phyloP scores from a whole-genome alignment of 1,284 basidiomycete genomes.

The Ustilago sp. region DNA sequence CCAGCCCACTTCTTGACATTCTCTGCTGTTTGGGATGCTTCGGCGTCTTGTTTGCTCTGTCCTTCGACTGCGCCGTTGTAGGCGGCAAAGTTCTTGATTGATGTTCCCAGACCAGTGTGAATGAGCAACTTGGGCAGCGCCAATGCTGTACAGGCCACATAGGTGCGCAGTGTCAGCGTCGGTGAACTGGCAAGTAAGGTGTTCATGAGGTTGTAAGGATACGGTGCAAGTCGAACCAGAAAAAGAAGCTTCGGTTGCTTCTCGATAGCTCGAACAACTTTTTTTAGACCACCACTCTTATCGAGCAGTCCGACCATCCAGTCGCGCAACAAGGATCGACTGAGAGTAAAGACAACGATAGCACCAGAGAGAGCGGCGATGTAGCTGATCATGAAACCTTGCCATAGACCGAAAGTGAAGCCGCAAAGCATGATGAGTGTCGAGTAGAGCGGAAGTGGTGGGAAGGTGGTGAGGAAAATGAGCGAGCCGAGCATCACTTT shows the following conservation, averaged over 20 bases:
- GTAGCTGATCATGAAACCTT: constrained; percentile 84
- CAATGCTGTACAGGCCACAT: constrained; percentile 81
- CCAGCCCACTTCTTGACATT: constrained; percentile 77
- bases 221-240: constrained; percentile 80
- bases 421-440: constrained; percentile 87
- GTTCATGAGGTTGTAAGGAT: constrained; percentile 84
- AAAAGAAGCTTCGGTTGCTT: constrained; percentile 84
- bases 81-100: constrained; percentile 83
- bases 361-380: constrained; percentile 84
- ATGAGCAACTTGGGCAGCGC: constrained; percentile 87
- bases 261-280: constrained; percentile 83
- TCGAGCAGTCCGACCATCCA: constrained; percentile 80
- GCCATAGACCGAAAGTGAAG: constrained; percentile 84
- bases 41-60: constrained; percentile 54
- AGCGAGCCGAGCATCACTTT: constrained; percentile 60
- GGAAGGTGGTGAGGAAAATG: constrained; percentile 70
- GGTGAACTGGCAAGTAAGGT: constrained; percentile 85
- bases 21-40: constrained; percentile 70
- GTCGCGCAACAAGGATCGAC: constrained; percentile 78
- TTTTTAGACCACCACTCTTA: constrained; percentile 70
- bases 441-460: constrained; percentile 85
- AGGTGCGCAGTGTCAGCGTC: constrained; percentile 82
- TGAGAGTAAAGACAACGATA: constrained; percentile 80
- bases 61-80: constrained; percentile 71
- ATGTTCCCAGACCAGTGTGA: constrained; percentile 83